These are phyloP conservation scores for Mycena belliarum DNA, from an alignment of 768 basidiomycete species.

Conservation along the genomic window DNA sequence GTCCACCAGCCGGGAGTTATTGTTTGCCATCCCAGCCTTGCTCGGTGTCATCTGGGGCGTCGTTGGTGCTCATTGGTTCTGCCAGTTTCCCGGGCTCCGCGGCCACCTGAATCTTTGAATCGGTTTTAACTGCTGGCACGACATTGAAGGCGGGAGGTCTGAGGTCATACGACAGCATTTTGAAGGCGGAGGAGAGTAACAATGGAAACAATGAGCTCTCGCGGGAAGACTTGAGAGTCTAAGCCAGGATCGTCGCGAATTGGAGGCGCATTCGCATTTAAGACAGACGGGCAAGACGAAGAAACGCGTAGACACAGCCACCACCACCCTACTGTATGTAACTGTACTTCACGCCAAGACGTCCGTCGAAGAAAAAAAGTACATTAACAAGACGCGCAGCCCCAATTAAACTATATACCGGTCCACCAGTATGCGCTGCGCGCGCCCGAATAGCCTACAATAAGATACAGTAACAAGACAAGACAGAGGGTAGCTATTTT, in stretches of 20 bases:
- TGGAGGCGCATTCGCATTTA: no score
- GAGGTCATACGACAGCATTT: no score
- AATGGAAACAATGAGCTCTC: no score
- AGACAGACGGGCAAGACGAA: no score
- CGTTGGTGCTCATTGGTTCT: background rate
- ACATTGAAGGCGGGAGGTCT: no score
- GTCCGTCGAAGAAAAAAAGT: no score
- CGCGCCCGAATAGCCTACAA: constrained; percentile 14
- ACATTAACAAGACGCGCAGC: background rate
- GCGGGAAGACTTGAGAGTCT: no score
- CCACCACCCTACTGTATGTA: no score
- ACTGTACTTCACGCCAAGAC: no score
- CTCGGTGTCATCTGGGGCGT: background rate
- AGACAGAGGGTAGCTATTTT: background rate
- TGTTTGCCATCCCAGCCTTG: background rate
- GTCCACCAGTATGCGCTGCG: background rate
- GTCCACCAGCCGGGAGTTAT: background rate
- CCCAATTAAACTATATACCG: background rate
- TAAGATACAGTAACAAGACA: constrained; percentile 1
- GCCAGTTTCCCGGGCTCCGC: background rate
- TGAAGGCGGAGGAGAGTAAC: no score
- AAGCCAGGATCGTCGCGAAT: no score
- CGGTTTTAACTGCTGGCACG: background rate
- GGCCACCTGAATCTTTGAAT: background rate
- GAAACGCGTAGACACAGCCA: background rate